Conservation (phyloP, 768 basidiomycete genomes). For the Leccinellum rugosiceps region DNA sequence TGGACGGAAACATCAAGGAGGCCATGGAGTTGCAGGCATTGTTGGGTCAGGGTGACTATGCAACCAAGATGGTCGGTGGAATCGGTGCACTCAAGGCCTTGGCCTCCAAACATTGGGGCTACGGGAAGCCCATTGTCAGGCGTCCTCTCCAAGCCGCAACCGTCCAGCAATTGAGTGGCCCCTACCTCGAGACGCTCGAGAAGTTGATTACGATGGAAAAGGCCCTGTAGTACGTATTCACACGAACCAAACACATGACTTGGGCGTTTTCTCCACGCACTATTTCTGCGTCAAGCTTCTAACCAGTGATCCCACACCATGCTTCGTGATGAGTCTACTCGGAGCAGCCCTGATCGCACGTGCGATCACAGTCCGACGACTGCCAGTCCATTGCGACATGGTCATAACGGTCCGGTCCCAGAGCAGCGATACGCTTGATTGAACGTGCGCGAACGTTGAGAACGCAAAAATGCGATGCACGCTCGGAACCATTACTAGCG, state of each 20-base stretch:
- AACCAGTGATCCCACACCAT: background rate
- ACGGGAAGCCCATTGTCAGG: conserved; percentile 50
- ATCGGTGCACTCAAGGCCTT: conserved; percentile 67
- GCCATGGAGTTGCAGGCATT: conserved; percentile 60
- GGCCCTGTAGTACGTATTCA: conserved; percentile 18
- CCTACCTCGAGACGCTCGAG: conserved; percentile 40
- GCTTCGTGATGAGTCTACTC: background rate
- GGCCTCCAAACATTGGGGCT: conserved; percentile 60
- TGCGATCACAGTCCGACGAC: background rate
- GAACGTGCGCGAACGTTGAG: conserved; percentile 9
- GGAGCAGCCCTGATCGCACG: background rate
- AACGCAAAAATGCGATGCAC: conserved; percentile 10
- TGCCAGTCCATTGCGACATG: background rate
- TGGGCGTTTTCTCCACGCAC: background rate
- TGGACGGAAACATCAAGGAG: conserved; percentile 52
- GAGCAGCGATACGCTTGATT: background rate
- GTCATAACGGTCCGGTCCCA: too few relatives aligned
- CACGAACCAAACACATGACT: background rate
- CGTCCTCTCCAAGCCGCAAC: conserved; percentile 47
- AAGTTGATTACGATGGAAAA: conserved; percentile 49
- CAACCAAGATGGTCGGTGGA: conserved; percentile 58
- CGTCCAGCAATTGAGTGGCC: conserved; percentile 34
- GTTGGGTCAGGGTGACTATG: conserved; percentile 67
- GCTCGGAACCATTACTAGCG: background rate
- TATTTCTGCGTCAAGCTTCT: too few relatives aligned